Conservation (phyloP, 345 rosid species). For the Iberis pinnata region DNA sequence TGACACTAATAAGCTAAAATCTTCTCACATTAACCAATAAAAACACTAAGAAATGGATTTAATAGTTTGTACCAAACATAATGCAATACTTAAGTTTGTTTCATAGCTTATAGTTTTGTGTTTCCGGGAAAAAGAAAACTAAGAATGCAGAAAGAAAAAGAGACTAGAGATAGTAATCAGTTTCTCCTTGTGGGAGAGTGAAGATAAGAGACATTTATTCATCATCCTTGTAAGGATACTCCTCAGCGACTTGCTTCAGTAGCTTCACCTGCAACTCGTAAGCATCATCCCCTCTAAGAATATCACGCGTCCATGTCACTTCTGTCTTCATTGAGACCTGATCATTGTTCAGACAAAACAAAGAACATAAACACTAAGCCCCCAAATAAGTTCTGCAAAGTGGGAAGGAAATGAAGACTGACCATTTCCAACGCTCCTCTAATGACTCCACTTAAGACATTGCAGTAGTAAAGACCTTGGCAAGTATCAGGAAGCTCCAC, state of each 20-base stretch:
- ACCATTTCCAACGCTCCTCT: constrained; percentile 96
- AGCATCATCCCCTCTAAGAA: constrained; percentile 78
- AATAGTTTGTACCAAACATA: no score
- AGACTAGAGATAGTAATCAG: no score
- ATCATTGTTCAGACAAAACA: background rate
- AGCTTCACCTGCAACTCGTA: constrained; percentile 86
- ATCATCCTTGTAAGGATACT: constrained; percentile 92
- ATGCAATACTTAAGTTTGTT: no score
- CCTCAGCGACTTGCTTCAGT: constrained; percentile 75
- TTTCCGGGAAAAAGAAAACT: no score
- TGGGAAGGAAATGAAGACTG: constrained; percentile 19
- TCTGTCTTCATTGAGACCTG: constrained; percentile 97
- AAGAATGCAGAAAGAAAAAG: no score
- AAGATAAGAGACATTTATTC: constrained; percentile 55
- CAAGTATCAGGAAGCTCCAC: constrained; percentile 95
- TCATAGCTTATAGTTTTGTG: no score
- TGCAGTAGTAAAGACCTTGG: constrained; percentile 89
- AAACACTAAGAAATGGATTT: no score
- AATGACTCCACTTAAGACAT: constrained; percentile 77
- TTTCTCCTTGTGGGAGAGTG: no score
- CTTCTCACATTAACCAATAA: no score
- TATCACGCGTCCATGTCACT: constrained; percentile 73
- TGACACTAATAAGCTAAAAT: no score
- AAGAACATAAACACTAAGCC: background rate
- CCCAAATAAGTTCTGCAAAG: constrained; percentile 9